Evolutionary conservation across 2,329 filamentous ascomycete genomes (phyloP), one percentile per base, ranked within the genome.

Genomic region (Microthyrium microscopicum): DNA sequence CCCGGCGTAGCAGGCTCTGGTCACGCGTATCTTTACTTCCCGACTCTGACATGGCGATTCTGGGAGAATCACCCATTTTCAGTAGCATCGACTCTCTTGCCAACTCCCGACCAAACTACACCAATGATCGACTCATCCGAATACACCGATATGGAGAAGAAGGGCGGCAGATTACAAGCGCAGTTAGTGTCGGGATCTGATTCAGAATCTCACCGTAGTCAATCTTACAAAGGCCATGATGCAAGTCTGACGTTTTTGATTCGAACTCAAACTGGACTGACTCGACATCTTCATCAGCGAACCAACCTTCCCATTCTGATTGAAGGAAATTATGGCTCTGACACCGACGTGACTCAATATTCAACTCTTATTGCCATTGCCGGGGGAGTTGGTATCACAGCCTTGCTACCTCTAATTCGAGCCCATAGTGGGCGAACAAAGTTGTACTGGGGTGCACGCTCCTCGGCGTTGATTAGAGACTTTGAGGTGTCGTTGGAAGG

Each of bases 41-140:
- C 65, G 0, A 58, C 57, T 0, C 41, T 66, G 2, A 53, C 33
- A 1, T 26, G 26, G 40, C 38, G 38, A 3, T 19, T 39, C 5
- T 70, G 64, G 64, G 63, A 68, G 45, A 68, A 63, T 29, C 66
- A 70, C 43, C 65, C 65, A 0, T 69, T 70, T 41, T 66, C 62
- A 1, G 45, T 62, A 16, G 15, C 18, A 3, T 15, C 35, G 8
- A 37, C 35, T 12, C 27, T 24, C 16, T 25, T 31, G 12, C 25
- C 26, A 15, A 15, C 25, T n/a, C n/a, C n/a, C 5, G 15, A 5
- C 25, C 15, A 27, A 6, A 2, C 5, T 19, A 33, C 20, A 13
- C 17, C 31, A 5, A 20, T 7, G 15, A 7, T 15, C 13, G 22
- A 16, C n/a, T 16, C 29, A 31, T 4, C 16, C 4, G 5, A 18